phyloP scores from a whole-genome alignment of 495 filamentous ascomycete species.

The Neurospora sp. region DNA sequence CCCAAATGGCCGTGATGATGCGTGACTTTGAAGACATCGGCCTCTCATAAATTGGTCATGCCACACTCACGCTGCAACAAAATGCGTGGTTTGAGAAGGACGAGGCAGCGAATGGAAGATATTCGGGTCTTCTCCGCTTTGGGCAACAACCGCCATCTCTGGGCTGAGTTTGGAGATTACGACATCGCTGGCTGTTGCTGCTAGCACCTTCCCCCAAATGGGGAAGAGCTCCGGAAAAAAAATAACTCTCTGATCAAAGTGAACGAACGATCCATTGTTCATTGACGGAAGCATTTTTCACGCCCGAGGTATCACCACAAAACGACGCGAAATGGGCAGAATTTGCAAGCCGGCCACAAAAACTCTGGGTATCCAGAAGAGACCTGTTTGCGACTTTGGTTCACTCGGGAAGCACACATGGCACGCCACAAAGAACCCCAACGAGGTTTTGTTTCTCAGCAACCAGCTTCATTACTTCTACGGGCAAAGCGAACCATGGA shows the following conservation, averaged over 20 bases:
- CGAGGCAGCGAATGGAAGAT: not conserved
- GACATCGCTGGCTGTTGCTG: not conserved
- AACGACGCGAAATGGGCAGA: not conserved
- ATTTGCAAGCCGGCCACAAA: not conserved
- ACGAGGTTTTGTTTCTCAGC: not conserved
- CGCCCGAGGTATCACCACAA: not conserved
- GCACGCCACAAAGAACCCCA: not conserved
- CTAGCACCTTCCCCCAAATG: not conserved
- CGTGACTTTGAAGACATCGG: slow-evolving; percentile 67
- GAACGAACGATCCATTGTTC: not conserved
- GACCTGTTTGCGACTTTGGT: not conserved
- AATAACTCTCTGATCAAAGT: not conserved
- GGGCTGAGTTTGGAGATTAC: not conserved
- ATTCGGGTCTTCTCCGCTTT: not conserved
- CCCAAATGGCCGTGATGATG: slow-evolving; percentile 78
- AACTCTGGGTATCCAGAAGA: not conserved
- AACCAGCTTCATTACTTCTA: not conserved
- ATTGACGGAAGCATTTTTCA: not conserved
- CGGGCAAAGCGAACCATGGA: not conserved
- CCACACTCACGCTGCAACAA: not conserved
- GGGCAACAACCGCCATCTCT: not conserved
- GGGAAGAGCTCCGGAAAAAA: not conserved
- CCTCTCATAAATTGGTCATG: slow-evolving; percentile 28
- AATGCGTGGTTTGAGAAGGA: not conserved
- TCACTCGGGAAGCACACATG: not conserved